phyloP scores from a whole-genome alignment of 2,329 filamentous ascomycete genomes.

The Rhynchosporium secalis region DNA sequence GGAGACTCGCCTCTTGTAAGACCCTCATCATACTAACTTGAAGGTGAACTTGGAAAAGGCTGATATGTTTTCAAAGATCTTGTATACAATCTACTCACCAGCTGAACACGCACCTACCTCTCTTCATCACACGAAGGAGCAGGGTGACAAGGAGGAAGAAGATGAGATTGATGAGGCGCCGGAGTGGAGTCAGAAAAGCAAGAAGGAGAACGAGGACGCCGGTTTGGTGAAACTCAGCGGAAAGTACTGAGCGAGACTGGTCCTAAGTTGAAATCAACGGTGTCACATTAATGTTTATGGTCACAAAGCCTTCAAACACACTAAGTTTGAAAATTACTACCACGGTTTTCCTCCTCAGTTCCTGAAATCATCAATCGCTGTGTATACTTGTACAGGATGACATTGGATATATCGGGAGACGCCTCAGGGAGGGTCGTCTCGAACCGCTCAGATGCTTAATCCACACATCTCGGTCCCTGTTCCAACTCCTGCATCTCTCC shows the following conservation, averaged over 20 bases:
- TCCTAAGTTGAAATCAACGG: background rate
- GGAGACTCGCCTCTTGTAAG: conserved; percentile 53
- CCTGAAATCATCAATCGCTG: too few species aligned
- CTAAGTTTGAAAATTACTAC: too few species aligned
- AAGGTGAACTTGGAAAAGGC: background rate
- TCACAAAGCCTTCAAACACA: too few species aligned
- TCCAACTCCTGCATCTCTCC: too few species aligned
- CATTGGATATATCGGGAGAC: too few species aligned
- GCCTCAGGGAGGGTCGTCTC: too few species aligned
- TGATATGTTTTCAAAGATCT: conserved; percentile 40
- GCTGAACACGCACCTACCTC: conserved; percentile 61
- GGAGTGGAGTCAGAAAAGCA: conserved; percentile 57
- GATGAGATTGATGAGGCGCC: conserved; percentile 61
- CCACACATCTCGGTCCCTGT: too few species aligned
- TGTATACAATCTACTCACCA: conserved; percentile 63
- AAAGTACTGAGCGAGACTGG: conserved; percentile 29
- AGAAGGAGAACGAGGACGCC: conserved; percentile 57
- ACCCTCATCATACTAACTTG: background rate
- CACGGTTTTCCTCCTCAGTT: too few species aligned
- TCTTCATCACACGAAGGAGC: conserved; percentile 62
- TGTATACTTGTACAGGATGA: too few species aligned
- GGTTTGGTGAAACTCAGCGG: conserved; percentile 52
- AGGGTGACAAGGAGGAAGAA: conserved; percentile 63
- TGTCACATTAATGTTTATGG: too few species aligned
- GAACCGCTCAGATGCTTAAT: too few species aligned